These are phyloP conservation scores for Tolypocladium inflatum DNA, from an alignment of 2,329 filamentous ascomycete genomes.

Conservation along the genomic window DNA sequence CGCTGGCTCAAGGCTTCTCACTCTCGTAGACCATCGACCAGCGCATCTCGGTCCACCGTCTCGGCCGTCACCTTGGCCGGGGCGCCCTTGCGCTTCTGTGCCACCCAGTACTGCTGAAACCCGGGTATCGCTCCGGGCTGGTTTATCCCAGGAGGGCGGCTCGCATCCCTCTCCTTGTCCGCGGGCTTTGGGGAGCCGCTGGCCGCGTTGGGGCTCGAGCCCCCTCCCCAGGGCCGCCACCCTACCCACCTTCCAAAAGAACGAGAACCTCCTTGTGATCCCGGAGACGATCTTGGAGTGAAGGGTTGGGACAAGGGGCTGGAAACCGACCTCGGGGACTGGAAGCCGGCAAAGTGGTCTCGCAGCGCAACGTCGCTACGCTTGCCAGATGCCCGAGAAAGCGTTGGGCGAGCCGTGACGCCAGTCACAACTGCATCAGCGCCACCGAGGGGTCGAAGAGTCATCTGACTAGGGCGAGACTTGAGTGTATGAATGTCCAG, in stretches of 20 bases:
- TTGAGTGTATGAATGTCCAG: conserved; percentile 84
- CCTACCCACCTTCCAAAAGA: conserved; percentile 34
- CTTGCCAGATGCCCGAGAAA: conserved; percentile 35
- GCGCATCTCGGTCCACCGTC: conserved; percentile 46
- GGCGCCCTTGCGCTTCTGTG: conserved; percentile 39
- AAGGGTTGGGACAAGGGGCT: conserved; percentile 18
- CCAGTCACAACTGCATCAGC: conserved; percentile 48
- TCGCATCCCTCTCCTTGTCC: conserved; percentile 23
- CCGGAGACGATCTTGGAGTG: conserved; percentile 14
- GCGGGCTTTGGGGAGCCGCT: conserved; percentile 6
- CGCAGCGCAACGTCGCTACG: conserved; percentile 47
- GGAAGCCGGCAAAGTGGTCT: conserved; percentile 38
- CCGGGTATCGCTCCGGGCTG: conserved; percentile 67
- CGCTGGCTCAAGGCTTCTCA: conserved; percentile 5
- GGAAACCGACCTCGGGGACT: conserved; percentile 21
- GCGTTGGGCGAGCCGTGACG: conserved; percentile 50
- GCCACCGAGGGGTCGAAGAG: conserved; percentile 42
- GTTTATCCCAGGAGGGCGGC: conserved; percentile 64
- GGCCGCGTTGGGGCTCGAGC: conserved; percentile 4
- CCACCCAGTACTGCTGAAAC: conserved; percentile 48
- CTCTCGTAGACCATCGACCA: conserved; percentile 46
- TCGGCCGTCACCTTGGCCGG: conserved; percentile 49
- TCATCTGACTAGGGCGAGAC: conserved; percentile 65
- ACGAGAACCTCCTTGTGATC: conserved; percentile 13
- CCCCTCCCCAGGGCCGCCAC: conserved; percentile 38